Base-by-base conservation (phyloP, 2,329 filamentous ascomycete genomes). In the Alternaria sp. region DNA sequence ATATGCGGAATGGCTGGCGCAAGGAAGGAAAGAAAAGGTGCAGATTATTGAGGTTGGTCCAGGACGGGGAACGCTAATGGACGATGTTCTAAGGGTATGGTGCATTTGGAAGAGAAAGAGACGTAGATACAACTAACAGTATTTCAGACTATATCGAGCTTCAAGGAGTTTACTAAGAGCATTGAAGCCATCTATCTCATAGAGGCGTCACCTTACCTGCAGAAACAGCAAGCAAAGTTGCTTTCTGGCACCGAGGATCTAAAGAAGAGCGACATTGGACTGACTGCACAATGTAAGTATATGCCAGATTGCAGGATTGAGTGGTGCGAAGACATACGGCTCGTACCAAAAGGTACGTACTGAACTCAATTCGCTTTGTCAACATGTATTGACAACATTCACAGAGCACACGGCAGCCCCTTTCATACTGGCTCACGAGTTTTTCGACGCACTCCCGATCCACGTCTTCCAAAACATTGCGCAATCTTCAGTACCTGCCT, bases 371-470 rank as follows among this genome's bases (percentile, higher is more conserved):
- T 50, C 34, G 3, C 23, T 33, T 11, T 26, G 10, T 48, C 28
- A 8, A 26, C 24, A 24, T 6, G 13, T 40, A n/a, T 68, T 73
- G 37, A 77, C 49, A 54, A 17, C 8, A 17, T n/a, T 11, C 26
- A 50, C 66, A 89, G 88, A 86, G 60, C 79, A 87, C 23, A 83
- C 85, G 60, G 91, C 90, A 73, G 91, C 88, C 23, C 94, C 95
- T 0, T 96, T 98, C 77, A 96, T 99, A 60, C 86, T 98, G 48
- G 95, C 95, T 4, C 95, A 99, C 76, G 95, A 99, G 76, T 98
- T 99, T 83, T 99, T 99, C 80, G 95, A 99, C 69, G 95, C 95
- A 2, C 88, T 99, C 0, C 95, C 95, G 33, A 97, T 99, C 68
- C 93, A 99, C 77, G 89, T 92, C 60, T 99, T 99, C 76, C 90